Conservation (phyloP, 345 rosid genomes). For the Arabidopsis suecica region DNA sequence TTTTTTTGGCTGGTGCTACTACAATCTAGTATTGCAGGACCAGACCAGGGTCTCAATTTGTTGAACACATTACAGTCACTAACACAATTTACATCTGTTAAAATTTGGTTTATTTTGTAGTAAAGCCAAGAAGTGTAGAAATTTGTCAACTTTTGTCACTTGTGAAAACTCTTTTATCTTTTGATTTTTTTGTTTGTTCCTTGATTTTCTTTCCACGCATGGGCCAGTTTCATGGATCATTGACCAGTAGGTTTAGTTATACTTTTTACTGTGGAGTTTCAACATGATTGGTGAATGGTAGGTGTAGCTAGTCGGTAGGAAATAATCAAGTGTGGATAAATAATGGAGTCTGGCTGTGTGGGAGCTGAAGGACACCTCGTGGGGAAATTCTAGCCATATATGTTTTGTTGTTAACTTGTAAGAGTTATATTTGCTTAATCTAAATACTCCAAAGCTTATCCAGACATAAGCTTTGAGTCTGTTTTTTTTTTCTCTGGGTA, state of each 20-base stretch:
- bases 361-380: conserved; percentile 41
- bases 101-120: conserved; percentile 2
- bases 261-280: background rate
- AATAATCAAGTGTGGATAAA: conserved; percentile 30
- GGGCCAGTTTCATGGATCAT: conserved; percentile 15
- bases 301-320: conserved; percentile 35
- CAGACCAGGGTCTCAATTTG: conserved; percentile 43
- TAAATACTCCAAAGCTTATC: conserved; percentile 29
- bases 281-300: conserved; percentile 37
- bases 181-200: background rate
- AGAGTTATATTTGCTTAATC: conserved; percentile 12
- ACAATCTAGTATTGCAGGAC: conserved; percentile 55
- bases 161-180: background rate
- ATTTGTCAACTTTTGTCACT: conserved; percentile 19
- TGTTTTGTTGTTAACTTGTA: conserved; percentile 1
- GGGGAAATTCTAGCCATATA: conserved; percentile 24
- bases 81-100: background rate
- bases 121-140: background rate
- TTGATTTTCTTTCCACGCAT: conserved; percentile 1
- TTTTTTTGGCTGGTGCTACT: conserved; percentile 35
- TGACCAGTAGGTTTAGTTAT: conserved; percentile 33
- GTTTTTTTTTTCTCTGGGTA: background rate
- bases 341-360: conserved; percentile 32
- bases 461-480: background rate
- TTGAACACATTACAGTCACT: conserved; percentile 28